Evolutionary conservation across 257 asterid species (phyloP).

Genomic region (Solanum ossicruentum): DNA sequence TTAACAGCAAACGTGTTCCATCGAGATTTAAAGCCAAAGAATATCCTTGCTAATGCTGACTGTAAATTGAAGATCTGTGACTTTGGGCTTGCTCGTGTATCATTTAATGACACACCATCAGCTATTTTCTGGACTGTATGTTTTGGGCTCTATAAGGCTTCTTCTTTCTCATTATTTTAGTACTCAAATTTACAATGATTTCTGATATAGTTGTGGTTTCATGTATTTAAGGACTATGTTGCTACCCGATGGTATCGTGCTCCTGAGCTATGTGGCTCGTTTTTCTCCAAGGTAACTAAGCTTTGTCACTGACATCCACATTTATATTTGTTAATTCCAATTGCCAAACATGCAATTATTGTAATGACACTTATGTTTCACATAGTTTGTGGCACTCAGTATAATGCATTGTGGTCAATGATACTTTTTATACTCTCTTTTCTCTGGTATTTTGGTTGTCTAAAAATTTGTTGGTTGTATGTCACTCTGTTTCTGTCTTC

Average conservation of each 20-base stretch:
- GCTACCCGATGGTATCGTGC: slow-evolving; percentile 99
- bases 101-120: slow-evolving; percentile 94
- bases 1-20: slow-evolving; percentile 85
- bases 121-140: slow-evolving; percentile 96
- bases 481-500: not conserved
- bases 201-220: not conserved
- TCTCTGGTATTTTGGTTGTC: not conserved
- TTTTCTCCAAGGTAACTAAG: slow-evolving; percentile 82
- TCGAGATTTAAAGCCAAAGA: slow-evolving; percentile 90
- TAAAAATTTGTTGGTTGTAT: not conserved
- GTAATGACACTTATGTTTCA: not conserved
- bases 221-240: slow-evolving; percentile 71
- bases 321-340: not conserved
- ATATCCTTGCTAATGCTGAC: slow-evolving; percentile 93
- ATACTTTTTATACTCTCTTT: not conserved
- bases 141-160: slow-evolving; percentile 4
- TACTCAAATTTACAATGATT: not conserved
- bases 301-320: not conserved
- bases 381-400: not conserved
- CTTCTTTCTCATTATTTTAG: not conserved
- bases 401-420: not conserved
- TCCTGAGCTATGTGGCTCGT: slow-evolving; percentile 95
- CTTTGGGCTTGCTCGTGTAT: slow-evolving; percentile 94
- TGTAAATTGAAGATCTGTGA: slow-evolving; percentile 97
- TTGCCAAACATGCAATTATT: not conserved